Evolutionary conservation across 2,329 filamentous ascomycete genomes (phyloP).

Genomic region (Penicillium sp.): DNA sequence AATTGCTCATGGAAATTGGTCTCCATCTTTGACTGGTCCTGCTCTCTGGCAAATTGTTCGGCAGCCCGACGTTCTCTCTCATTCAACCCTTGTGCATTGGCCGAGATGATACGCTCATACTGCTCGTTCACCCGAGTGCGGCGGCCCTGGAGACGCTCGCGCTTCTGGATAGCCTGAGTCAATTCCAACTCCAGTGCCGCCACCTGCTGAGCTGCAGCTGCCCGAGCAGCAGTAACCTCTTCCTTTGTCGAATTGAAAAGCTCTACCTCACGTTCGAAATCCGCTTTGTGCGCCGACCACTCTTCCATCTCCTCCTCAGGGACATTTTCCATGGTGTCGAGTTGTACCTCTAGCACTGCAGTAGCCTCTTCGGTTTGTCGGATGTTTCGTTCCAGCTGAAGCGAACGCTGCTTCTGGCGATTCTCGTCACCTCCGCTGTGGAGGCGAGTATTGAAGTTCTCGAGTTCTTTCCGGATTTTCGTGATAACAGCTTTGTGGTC

Average conservation of each 20-base stretch:
- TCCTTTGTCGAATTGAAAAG: conserved; percentile 50
- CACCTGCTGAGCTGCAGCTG: conserved; percentile 52
- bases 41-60: conserved; percentile 46
- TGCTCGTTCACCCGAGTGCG: conserved; percentile 60
- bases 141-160: conserved; percentile 59
- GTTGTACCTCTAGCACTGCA: conserved; percentile 53
- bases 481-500: conserved; percentile 60
- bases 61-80: conserved; percentile 52
- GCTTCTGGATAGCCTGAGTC: conserved; percentile 52
- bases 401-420: conserved; percentile 59
- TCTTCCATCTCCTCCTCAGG: conserved; percentile 56
- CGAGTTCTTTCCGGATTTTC: conserved; percentile 61
- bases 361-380: conserved; percentile 63
- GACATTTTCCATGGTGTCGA: conserved; percentile 55
- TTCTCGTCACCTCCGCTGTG: conserved; percentile 61
- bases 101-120: conserved; percentile 57
- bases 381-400: conserved; percentile 62
- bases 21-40: conserved; percentile 47
- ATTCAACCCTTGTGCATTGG: conserved; percentile 57
- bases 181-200: conserved; percentile 55
- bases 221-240: conserved; percentile 51
- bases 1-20: conserved; percentile 44
- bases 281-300: conserved; percentile 52
- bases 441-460: conserved; percentile 56
- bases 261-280: conserved; percentile 55